Evolutionary conservation across 371 early-diverging fungal species (phyloP).

Genomic region (Blakeslea trispora): DNA sequence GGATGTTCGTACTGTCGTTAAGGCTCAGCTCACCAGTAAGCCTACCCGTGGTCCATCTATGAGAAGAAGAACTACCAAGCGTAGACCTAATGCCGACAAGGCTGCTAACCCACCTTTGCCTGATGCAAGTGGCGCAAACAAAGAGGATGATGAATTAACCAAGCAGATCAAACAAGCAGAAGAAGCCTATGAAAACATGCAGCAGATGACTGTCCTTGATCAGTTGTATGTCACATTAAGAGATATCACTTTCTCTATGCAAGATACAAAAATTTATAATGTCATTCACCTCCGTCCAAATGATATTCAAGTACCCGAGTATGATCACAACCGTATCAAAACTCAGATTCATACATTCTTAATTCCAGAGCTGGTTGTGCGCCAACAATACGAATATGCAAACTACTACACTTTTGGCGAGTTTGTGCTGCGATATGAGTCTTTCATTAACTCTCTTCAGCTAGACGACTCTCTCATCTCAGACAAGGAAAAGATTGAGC

Average conservation of each 20-base stretch:
- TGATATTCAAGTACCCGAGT: conserved; percentile 56
- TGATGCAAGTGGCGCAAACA: conserved; percentile 6
- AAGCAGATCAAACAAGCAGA: conserved; percentile 38
- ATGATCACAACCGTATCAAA: conserved; percentile 49
- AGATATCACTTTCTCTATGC: conserved; percentile 66
- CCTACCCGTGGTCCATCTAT: conserved; percentile 75
- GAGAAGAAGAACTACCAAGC: conserved; percentile 48
- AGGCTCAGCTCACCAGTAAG: conserved; percentile 58
- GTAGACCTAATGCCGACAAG: conserved; percentile 16
- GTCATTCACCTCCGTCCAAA: conserved; percentile 78
- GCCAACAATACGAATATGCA: conserved; percentile 57
- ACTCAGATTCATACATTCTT: conserved; percentile 63
- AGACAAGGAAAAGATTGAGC: conserved; percentile 27
- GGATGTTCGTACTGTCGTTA: conserved; percentile 58
- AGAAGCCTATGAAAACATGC: conserved; percentile 45
- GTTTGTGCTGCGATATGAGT: conserved; percentile 56
- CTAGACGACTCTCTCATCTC: conserved; percentile 19
- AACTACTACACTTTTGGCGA: conserved; percentile 57
- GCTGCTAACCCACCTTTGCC: conserved; percentile 6
- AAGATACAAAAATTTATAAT: conserved; percentile 80
- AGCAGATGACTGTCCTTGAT: conserved; percentile 60
- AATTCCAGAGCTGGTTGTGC: conserved; percentile 59
- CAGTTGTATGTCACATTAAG: conserved; percentile 64
- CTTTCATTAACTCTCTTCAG: conserved; percentile 22
- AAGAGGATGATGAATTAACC: conserved; percentile 28